Evolutionary conservation across 768 basidiomycete genomes (phyloP).

Genomic region (Dentipellis sp.): DNA sequence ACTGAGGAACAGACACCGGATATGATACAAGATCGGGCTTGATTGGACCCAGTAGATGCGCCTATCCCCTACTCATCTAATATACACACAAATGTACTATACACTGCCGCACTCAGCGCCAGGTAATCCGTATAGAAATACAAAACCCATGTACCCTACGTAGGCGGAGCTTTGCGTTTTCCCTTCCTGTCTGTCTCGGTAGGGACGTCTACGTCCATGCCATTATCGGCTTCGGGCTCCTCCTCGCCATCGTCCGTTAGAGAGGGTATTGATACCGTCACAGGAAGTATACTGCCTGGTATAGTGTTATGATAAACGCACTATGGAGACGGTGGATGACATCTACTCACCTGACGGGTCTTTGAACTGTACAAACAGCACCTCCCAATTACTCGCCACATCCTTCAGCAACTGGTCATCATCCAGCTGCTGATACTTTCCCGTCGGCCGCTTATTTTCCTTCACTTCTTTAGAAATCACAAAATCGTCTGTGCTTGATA

Average conservation of each 20-base stretch:
- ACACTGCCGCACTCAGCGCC: too few relatives aligned
- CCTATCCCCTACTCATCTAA: too few relatives aligned
- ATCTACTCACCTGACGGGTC: slow-evolving; percentile 40
- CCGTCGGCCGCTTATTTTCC: slow-evolving; percentile 39
- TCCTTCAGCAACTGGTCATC: slow-evolving; percentile 37
- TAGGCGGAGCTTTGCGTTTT: slow-evolving; percentile 47
- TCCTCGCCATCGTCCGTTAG: slow-evolving; percentile 57
- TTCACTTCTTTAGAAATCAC: slow-evolving; percentile 50
- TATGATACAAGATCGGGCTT: too few relatives aligned
- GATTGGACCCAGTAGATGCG: too few relatives aligned
- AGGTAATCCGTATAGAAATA: too few relatives aligned
- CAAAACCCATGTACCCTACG: too few relatives aligned
- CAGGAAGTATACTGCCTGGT: slow-evolving; percentile 47
- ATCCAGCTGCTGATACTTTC: slow-evolving; percentile 45
- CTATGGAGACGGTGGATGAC: not conserved
- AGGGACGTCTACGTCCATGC: slow-evolving; percentile 13
- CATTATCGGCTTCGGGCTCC: slow-evolving; percentile 11
- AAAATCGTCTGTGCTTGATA: slow-evolving; percentile 39
- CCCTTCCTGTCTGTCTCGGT: slow-evolving; percentile 39
- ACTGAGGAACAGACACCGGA: too few relatives aligned
- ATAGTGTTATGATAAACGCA: not conserved
- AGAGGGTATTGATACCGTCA: slow-evolving; percentile 48
- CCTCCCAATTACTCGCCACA: slow-evolving; percentile 55
- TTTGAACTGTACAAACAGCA: slow-evolving; percentile 58
- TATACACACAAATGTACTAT: too few relatives aligned